Evolutionary conservation across 2,329 filamentous ascomycete species (phyloP).

Genomic region (Diatrype stigma): DNA sequence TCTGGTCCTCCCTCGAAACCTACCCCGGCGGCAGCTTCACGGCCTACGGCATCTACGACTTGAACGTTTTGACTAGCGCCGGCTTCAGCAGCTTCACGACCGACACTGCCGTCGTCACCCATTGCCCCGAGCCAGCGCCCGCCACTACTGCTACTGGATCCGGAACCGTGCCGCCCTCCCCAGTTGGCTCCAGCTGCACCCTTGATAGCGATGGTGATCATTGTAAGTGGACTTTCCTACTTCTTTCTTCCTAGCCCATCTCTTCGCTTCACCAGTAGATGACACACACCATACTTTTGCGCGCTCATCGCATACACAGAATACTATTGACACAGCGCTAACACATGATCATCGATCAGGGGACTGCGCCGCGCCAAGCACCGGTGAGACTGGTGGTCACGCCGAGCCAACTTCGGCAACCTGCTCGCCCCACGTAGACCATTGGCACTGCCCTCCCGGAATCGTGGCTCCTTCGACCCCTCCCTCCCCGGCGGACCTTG

Average conservation of each 20-base stretch:
- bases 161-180: constrained; percentile 6
- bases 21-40: constrained; percentile 15
- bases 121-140: constrained; percentile 5
- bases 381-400: too few species aligned
- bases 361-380: too few species aligned
- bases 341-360: too few species aligned
- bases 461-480: not conserved
- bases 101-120: constrained; percentile 1
- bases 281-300: too few species aligned
- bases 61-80: constrained; percentile 14
- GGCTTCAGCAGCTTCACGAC: constrained; percentile 16
- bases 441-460: constrained; percentile 1
- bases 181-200: constrained; percentile 8
- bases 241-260: not conserved
- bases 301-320: too few species aligned
- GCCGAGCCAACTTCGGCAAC: too few species aligned
- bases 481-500: too few species aligned
- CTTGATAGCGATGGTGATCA: constrained; percentile 10
- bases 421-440: not conserved
- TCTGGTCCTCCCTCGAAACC: constrained; percentile 11
- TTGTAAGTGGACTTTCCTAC: constrained; percentile 4
- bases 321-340: not conserved
- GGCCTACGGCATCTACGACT: constrained; percentile 16
- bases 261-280: not conserved
- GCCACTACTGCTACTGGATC: not conserved